A percentile compares a stretch with the other conserved stretches of the same genome.
These are phyloP conservation scores for Boletus mariae DNA, from an alignment of 1,284 basidiomycete genomes.

Conservation along the genomic window DNA sequence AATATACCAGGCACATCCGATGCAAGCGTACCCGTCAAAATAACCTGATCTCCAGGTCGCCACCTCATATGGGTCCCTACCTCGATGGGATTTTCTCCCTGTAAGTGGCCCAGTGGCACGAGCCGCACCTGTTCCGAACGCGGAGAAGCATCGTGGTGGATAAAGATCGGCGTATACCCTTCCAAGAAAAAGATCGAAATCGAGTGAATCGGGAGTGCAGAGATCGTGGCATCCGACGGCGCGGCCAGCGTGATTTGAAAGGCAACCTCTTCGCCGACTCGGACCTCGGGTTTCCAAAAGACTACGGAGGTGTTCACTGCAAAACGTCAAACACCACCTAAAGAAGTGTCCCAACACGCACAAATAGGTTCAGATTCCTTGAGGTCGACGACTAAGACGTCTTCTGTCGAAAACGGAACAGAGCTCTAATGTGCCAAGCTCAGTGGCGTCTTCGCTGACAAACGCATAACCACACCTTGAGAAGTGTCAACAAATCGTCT, in stretches of 20 bases:
- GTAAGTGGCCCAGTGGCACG: slow-evolving; percentile 20
- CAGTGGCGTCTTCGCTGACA: not conserved
- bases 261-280: slow-evolving; percentile 56
- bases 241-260: slow-evolving; percentile 71
- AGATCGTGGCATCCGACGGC: slow-evolving; percentile 42
- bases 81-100: slow-evolving; percentile 20
- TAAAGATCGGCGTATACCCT: slow-evolving; percentile 41
- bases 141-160: slow-evolving; percentile 40
- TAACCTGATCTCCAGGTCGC: slow-evolving; percentile 46
- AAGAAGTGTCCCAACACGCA: slow-evolving; percentile 34
- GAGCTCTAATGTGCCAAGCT: slow-evolving; percentile 49
- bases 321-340: slow-evolving; percentile 1
- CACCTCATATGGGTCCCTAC: slow-evolving; percentile 50
- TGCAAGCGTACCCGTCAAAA: slow-evolving; percentile 55
- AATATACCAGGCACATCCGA: slow-evolving; percentile 46
- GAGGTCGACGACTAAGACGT: slow-evolving; percentile 58
- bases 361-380: slow-evolving; percentile 60
- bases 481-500: slow-evolving; percentile 64
- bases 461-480: slow-evolving; percentile 47
- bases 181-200: slow-evolving; percentile 56
- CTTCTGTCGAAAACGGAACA: slow-evolving; percentile 53
- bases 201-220: slow-evolving; percentile 54
- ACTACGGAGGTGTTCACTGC: slow-evolving; percentile 62
- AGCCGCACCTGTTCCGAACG: slow-evolving; percentile 15
- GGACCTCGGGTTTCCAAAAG: slow-evolving; percentile 67